These are phyloP conservation scores for Ascochyta fabae DNA, from an alignment of 2,329 filamentous ascomycete genomes.

Conservation along the genomic window DNA sequence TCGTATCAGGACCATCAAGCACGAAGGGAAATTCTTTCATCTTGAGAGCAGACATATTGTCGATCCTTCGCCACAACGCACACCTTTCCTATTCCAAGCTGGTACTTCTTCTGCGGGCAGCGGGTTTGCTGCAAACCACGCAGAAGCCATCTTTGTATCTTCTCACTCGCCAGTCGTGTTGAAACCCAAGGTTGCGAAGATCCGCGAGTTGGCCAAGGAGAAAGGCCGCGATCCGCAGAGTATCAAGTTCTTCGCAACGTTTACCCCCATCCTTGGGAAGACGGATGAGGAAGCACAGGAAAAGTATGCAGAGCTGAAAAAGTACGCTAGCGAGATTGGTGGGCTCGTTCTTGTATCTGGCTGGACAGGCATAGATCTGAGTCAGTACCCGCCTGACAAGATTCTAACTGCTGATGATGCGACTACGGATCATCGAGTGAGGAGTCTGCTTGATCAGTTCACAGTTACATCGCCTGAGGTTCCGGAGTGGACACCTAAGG, in stretches of 20 bases:
- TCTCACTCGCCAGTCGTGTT: constrained; percentile 60
- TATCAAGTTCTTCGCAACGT: constrained; percentile 59
- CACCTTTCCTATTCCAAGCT: constrained; percentile 57
- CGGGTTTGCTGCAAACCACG: constrained; percentile 63
- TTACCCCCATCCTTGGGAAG: constrained; percentile 44
- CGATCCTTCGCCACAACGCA: constrained; percentile 51
- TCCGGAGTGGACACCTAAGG: constrained; percentile 37
- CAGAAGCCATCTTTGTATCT: constrained; percentile 67
- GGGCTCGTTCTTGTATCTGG: constrained; percentile 64
- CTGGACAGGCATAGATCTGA: constrained; percentile 67
- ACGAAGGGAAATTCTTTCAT: constrained; percentile 63
- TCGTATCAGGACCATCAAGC: constrained; percentile 66
- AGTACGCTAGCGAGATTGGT: constrained; percentile 61
- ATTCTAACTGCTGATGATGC: constrained; percentile 63
- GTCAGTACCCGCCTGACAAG: constrained; percentile 63
- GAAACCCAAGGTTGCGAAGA: constrained; percentile 59
- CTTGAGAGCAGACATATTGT: constrained; percentile 55
- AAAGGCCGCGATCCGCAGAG: constrained; percentile 63
- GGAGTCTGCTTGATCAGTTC: constrained; percentile 43
- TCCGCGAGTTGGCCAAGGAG: constrained; percentile 58
- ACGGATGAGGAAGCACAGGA: constrained; percentile 57
- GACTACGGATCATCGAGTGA: constrained; percentile 54
- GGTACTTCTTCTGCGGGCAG: constrained; percentile 65
- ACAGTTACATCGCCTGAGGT: constrained; percentile 40
- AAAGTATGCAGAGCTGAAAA: constrained; percentile 60